Evolutionary conservation across 2,329 filamentous ascomycete species (phyloP).

Genomic region (Plenodomus lindquistii): DNA sequence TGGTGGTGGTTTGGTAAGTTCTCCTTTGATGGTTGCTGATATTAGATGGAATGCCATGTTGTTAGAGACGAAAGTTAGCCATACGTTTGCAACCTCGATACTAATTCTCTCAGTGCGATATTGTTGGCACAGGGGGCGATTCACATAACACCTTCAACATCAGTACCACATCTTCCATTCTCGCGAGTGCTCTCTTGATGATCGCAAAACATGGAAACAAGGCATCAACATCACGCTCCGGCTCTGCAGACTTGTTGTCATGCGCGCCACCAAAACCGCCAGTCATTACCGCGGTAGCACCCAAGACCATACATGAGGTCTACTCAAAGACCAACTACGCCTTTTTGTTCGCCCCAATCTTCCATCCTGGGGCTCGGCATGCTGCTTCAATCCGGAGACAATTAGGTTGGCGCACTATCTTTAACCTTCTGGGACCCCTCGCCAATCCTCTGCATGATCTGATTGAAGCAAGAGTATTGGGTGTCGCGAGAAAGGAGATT

Average conservation of each 20-base stretch:
- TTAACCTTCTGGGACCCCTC: constrained; percentile 92
- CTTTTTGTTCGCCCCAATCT: constrained; percentile 93
- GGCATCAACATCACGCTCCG: constrained; percentile 92
- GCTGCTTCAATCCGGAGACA: constrained; percentile 84
- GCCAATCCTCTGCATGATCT: constrained; percentile 80
- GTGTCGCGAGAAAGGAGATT: constrained; percentile 84
- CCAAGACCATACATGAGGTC: constrained; percentile 69
- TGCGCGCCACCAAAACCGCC: constrained; percentile 73
- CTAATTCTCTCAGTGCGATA: constrained; percentile 67
- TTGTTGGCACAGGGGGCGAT: constrained; percentile 96
- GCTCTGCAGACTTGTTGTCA: constrained; percentile 87
- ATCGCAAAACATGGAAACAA: constrained; percentile 96
- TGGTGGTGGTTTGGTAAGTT: constrained; percentile 75
- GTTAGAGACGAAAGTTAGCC: too few relatives aligned
- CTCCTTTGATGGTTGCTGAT: too few relatives aligned
- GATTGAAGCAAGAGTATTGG: constrained; percentile 90
- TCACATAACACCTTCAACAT: constrained; percentile 98
- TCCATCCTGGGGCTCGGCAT: constrained; percentile 92
- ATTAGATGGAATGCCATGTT: too few relatives aligned
- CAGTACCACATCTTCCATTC: constrained; percentile 89
- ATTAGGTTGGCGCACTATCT: constrained; percentile 92
- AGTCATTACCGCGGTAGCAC: constrained; percentile 72
- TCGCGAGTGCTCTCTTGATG: constrained; percentile 82
- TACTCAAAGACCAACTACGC: constrained; percentile 86
- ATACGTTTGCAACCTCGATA: too few relatives aligned